phyloP scores from a whole-genome alignment of 2,329 filamentous ascomycete species.

The Periconia digitata region DNA sequence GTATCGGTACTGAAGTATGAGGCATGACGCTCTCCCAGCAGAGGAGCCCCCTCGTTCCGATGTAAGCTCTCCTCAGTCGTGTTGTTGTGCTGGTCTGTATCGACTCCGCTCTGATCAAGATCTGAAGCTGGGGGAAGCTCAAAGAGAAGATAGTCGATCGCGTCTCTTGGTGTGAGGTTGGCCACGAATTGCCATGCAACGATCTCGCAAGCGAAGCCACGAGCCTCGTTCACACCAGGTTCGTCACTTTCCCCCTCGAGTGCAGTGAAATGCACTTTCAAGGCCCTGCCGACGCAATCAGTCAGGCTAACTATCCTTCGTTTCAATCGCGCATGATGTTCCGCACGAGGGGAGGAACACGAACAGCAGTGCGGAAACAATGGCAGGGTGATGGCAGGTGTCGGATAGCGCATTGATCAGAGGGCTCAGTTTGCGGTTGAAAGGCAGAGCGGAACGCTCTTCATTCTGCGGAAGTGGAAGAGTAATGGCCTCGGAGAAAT shows the following conservation, averaged over 20 bases:
- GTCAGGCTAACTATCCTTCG: background rate
- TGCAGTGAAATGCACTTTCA: slow-evolving; percentile 73
- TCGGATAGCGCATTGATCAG: slow-evolving; percentile 66
- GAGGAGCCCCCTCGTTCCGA: slow-evolving; percentile 27
- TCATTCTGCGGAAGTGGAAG: slow-evolving; percentile 70
- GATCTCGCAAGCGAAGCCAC: slow-evolving; percentile 76
- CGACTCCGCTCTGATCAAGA: slow-evolving; percentile 14
- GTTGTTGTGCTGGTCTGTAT: slow-evolving; percentile 2
- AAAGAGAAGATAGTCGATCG: slow-evolving; percentile 72
- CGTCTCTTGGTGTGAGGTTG: slow-evolving; percentile 70
- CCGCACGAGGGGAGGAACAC: slow-evolving; percentile 32
- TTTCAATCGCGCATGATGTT: background rate
- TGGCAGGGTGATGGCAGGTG: slow-evolving; percentile 66
- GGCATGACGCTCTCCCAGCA: slow-evolving; percentile 20
- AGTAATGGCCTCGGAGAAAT: slow-evolving; percentile 59
- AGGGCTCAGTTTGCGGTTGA: slow-evolving; percentile 58
- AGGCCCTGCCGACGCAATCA: slow-evolving; percentile 54
- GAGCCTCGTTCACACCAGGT: slow-evolving; percentile 66
- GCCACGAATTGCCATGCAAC: slow-evolving; percentile 78
- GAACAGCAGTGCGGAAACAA: slow-evolving; percentile 74
- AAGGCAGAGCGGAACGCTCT: slow-evolving; percentile 68
- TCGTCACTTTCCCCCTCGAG: slow-evolving; percentile 60
- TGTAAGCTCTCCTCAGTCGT: background rate
- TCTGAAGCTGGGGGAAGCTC: slow-evolving; percentile 59
- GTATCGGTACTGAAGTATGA: slow-evolving; percentile 33